phyloP scores from a whole-genome alignment of 1,284 basidiomycete genomes.

The Spongispora temasekensis region DNA sequence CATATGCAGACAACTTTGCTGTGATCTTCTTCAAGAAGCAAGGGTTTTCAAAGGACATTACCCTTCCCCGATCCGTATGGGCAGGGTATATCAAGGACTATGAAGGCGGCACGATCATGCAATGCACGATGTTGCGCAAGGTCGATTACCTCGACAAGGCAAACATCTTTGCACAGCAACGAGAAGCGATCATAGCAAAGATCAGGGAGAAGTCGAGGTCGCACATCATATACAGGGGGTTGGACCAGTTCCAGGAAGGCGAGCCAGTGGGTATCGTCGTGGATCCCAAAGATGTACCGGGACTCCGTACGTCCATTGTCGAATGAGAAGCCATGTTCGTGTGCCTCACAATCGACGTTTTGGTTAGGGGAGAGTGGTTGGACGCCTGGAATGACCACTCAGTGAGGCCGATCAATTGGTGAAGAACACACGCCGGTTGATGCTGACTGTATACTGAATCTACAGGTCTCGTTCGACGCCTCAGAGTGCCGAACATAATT shows the following conservation, averaged over 20 bases:
- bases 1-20: constrained; percentile 99
- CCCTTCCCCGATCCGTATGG: constrained; percentile 88
- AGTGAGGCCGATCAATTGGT: constrained; percentile 48
- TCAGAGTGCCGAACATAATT: constrained; percentile 58
- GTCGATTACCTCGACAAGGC: constrained; percentile 89
- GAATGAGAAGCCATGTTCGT: no score
- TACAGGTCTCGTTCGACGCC: constrained; percentile 45
- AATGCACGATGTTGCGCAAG: constrained; percentile 92
- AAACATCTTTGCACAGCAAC: constrained; percentile 79
- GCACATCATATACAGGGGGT: constrained; percentile 84
- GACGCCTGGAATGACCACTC: constrained; percentile 84
- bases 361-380: constrained; percentile 85
- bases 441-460: no score
- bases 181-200: constrained; percentile 87
- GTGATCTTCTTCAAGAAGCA: constrained; percentile 99
- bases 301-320: constrained; percentile 61
- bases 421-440: no score
- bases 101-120: constrained; percentile 99
- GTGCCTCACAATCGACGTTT: no score
- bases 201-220: constrained; percentile 88
- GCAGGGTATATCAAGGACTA: constrained; percentile 99
- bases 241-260: constrained; percentile 76
- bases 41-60: constrained; percentile 98
- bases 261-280: constrained; percentile 48
- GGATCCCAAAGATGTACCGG: constrained; percentile 80